A percentile compares a stretch with the other conserved stretches of the same genome.
Evolutionary conservation across 2,329 filamentous ascomycete genomes (phyloP).

Genomic region (Calonectria pteridis): DNA sequence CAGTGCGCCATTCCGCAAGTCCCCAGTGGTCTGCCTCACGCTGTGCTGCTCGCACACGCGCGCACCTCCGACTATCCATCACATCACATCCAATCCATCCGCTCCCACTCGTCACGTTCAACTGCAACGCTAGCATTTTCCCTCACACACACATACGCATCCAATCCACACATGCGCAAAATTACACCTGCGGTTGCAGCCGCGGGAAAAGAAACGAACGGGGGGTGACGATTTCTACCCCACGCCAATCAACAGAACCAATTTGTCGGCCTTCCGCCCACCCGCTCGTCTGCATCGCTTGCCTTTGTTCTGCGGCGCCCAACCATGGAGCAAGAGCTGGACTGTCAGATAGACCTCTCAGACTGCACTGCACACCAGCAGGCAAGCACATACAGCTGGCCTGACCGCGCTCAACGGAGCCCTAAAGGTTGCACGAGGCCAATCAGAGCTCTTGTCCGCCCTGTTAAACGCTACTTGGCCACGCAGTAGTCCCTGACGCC

Average conservation of each 20-base stretch:
- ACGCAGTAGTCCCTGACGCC: slow-evolving; percentile 38
- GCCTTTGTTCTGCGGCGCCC: background rate
- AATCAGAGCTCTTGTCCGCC: slow-evolving; percentile 29
- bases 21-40: slow-evolving; percentile 18
- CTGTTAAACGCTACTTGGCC: slow-evolving; percentile 37
- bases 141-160: slow-evolving; percentile 12
- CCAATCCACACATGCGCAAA: slow-evolving; percentile 15
- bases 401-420: slow-evolving; percentile 21
- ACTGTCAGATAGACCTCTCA: slow-evolving; percentile 1
- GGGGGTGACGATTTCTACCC: background rate
- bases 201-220: slow-evolving; percentile 15
- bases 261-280: background rate
- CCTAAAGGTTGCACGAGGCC: slow-evolving; percentile 21
- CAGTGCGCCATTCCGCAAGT: slow-evolving; percentile 1
- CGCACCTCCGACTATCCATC: slow-evolving; percentile 13
- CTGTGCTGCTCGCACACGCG: slow-evolving; percentile 12
- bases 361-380: background rate
- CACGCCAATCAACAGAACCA: slow-evolving; percentile 15
- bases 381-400: slow-evolving; percentile 2
- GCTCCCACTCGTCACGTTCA: slow-evolving; percentile 19
- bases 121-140: slow-evolving; percentile 18
- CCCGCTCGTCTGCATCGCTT: slow-evolving; percentile 4
- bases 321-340: background rate
- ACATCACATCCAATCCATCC: slow-evolving; percentile 19
- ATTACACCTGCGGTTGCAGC: slow-evolving; percentile 10